Evolutionary conservation across 805 yeast species (phyloP), one percentile per base, ranked within the genome.

Genomic region (Suhomyces prunicola): DNA sequence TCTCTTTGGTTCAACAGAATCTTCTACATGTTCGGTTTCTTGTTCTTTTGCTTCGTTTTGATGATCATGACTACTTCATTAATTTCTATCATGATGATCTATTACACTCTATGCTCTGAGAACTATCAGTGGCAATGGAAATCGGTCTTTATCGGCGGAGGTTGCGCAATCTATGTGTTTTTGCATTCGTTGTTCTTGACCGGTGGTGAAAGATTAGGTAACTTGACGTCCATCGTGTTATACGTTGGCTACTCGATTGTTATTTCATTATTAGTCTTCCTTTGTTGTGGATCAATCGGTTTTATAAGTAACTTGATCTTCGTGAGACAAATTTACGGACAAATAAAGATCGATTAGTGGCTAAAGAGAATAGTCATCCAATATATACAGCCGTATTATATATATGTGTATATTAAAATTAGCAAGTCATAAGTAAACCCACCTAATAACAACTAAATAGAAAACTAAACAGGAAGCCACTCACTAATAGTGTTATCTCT

Each of bases 61-160:
- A 87, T 90, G 90, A 75, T 89, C 10, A 62, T 87, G 61, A 91
- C 97, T 5, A 87, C 96, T 12, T 78, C 87, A 12, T 77, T 92
- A 54, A 90, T 91, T 29, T 86, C 97, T 0, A 76, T 91, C 22
- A 76, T 93, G 63, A 80, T 90, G 69, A 83, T 87, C 26, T 94
- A 94, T 70, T 87, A 89, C 75, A 81, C 90, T 4, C 79, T 94
- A 59, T 90, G 96, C 66, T 76, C 90, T 48, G 99, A 94, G 68
- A 90, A 94, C 70, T 92, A 96, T 77, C 84, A 85, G 69, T 94
- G 99, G 99, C 97, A 93, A 67, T 94, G 99, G 99, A 85, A 92
- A 69, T 83, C 96, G 3, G 72, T 89, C 61, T 82, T 87, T 63
- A 81, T 90, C 54, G 89, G 96, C 26, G 97, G 97, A 44, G 96